phyloP scores from a whole-genome alignment of 148 eudicot species.

The Arctostaphylos glauca region DNA sequence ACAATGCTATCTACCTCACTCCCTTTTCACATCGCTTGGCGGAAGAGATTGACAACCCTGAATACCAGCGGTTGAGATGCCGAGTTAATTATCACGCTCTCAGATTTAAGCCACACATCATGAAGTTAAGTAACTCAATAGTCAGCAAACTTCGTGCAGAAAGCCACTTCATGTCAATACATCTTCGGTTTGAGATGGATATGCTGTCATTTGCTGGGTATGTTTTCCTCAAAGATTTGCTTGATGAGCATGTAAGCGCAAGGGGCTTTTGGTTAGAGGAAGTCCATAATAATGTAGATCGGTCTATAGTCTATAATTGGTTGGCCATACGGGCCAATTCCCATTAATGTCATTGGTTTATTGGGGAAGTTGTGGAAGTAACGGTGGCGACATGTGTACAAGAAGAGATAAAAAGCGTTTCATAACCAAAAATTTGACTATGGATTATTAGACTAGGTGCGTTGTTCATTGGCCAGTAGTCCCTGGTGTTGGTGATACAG shows the following conservation, averaged over 20 bases:
- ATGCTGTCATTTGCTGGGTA: slow-evolving; percentile 98
- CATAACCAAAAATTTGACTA: not conserved
- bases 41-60: slow-evolving; percentile 84
- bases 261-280: not conserved
- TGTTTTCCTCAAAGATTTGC: slow-evolving; percentile 22
- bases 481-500: not conserved
- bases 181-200: slow-evolving; percentile 98
- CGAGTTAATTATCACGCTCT: slow-evolving; percentile 95
- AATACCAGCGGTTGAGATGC: slow-evolving; percentile 86
- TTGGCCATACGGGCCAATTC: not conserved
- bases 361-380: not conserved
- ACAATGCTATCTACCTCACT: slow-evolving; percentile 84
- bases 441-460: not conserved
- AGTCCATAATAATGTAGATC: not conserved
- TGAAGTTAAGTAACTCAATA: slow-evolving; percentile 71
- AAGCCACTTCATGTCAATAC: slow-evolving; percentile 93
- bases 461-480: not conserved
- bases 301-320: not conserved
- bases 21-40: slow-evolving; percentile 95
- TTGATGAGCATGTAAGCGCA: not conserved
- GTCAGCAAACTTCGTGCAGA: slow-evolving; percentile 70
- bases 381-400: not conserved
- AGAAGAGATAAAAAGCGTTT: not conserved
- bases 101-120: slow-evolving; percentile 76
- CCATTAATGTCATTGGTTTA: not conserved